Percentiles rank a stretch among this genome's conserved stretches.
These are phyloP conservation scores for Chlamydomonas sp. DNA, from an alignment of 139 green algal species.

Conservation along the genomic window DNA sequence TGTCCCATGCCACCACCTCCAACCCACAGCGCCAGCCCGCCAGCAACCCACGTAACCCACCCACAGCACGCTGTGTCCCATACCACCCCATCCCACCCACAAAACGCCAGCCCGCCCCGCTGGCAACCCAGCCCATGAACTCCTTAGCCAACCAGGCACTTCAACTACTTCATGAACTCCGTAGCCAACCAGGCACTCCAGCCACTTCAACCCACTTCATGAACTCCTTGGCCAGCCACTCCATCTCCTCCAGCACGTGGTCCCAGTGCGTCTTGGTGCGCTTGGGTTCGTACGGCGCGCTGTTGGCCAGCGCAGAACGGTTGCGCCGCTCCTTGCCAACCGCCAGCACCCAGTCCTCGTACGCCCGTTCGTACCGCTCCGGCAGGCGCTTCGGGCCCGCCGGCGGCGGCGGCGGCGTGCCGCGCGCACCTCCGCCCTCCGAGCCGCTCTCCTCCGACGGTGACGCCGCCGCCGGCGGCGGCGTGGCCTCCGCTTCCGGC, in stretches of 20 bases:
- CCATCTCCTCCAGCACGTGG: slow-evolving; percentile 94
- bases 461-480: neutral
- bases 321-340: slow-evolving; percentile 15
- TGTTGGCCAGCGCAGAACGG: neutral
- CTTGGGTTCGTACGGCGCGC: slow-evolving; percentile 60
- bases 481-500: neutral
- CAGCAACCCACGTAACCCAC: no score
- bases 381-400: neutral
- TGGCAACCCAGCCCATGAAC: no score
- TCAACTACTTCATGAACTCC: slow-evolving; percentile 67
- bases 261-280: slow-evolving; percentile 91
- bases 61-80: no score
- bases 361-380: slow-evolving; percentile 11
- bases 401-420: neutral
- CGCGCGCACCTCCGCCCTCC: no score
- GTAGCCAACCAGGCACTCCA: slow-evolving; percentile 80
- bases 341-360: slow-evolving; percentile 33
- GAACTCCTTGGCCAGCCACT: slow-evolving; percentile 96
- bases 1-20: no score
- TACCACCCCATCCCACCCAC: no score
- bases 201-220: slow-evolving; percentile 50
- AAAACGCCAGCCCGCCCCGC: no score
- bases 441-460: no score
- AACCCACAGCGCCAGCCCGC: no score
- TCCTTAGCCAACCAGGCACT: slow-evolving; percentile 88